phyloP scores from a whole-genome alignment of 768 basidiomycete genomes.

The Galerina marginata region DNA sequence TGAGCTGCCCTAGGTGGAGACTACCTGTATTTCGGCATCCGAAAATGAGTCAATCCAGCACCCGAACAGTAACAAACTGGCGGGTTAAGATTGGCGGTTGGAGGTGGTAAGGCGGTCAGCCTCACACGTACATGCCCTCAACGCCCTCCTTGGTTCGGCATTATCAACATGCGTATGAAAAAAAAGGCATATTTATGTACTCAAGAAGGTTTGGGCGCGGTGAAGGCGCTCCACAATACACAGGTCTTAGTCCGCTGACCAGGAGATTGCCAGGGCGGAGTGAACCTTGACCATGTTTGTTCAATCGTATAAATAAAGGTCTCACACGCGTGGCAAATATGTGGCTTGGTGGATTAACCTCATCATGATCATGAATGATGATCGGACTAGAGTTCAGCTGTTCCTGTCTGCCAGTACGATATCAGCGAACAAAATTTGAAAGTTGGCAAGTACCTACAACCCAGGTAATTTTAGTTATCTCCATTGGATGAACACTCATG shows the following conservation, averaged over 20 bases:
- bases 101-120: background rate
- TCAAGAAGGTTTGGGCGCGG: constrained; percentile 11
- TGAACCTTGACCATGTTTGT: background rate
- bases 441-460: background rate
- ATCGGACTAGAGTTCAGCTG: constrained; percentile 16
- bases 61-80: background rate
- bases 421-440: background rate
- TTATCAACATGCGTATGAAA: constrained; percentile 1
- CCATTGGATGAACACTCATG: background rate
- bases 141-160: background rate
- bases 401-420: constrained; percentile 4
- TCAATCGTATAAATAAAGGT: background rate
- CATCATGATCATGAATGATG: background rate
- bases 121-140: constrained; percentile 3
- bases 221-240: background rate
- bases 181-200: background rate
- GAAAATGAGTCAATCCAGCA: background rate
- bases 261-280: constrained; percentile 5
- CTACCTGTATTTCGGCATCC: background rate
- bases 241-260: background rate
- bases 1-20: background rate
- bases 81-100: background rate
- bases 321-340: constrained; percentile 5
- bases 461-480: constrained; percentile 4
- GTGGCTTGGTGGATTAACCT: constrained; percentile 15